These are phyloP conservation scores for Saturnispora sekii DNA, from an alignment of 805 yeast species.

Conservation along the genomic window DNA sequence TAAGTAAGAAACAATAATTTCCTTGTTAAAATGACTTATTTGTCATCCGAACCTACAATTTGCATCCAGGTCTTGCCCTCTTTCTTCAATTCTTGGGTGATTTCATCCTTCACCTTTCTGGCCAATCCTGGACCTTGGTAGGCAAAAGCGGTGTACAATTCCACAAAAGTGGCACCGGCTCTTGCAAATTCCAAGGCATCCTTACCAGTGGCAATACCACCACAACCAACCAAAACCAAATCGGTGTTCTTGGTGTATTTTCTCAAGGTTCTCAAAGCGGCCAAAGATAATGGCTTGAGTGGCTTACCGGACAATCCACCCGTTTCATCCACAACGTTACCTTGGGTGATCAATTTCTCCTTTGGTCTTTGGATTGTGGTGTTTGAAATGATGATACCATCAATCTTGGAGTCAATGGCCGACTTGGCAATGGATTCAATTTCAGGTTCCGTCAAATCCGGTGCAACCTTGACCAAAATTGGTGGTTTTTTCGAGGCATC, in stretches of 20 bases:
- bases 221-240: conserved; percentile 82
- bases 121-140: conserved; percentile 88
- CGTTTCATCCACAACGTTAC: conserved; percentile 40
- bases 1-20: not conserved
- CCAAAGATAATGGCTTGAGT: conserved; percentile 65
- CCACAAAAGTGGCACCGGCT: conserved; percentile 89
- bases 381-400: conserved; percentile 88
- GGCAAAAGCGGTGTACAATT: conserved; percentile 83
- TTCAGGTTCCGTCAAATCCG: conserved; percentile 78
- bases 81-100: conserved; percentile 47
- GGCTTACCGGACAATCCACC: conserved; percentile 96
- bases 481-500: conserved; percentile 50
- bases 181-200: conserved; percentile 88
- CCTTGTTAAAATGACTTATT: conserved; percentile 13
- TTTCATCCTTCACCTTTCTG: conserved; percentile 47
- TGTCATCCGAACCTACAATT: conserved; percentile 56
- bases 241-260: conserved; percentile 66
- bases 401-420: conserved; percentile 67
- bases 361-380: conserved; percentile 82
- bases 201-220: conserved; percentile 80
- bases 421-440: conserved; percentile 74
- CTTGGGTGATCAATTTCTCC: conserved; percentile 39
- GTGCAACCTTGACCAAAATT: conserved; percentile 84
- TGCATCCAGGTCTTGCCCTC: conserved; percentile 82
- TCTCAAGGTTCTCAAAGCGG: conserved; percentile 62